These are phyloP conservation scores for Xylaria bambusicola DNA, from an alignment of 495 filamentous ascomycete species.

Conservation along the genomic window DNA sequence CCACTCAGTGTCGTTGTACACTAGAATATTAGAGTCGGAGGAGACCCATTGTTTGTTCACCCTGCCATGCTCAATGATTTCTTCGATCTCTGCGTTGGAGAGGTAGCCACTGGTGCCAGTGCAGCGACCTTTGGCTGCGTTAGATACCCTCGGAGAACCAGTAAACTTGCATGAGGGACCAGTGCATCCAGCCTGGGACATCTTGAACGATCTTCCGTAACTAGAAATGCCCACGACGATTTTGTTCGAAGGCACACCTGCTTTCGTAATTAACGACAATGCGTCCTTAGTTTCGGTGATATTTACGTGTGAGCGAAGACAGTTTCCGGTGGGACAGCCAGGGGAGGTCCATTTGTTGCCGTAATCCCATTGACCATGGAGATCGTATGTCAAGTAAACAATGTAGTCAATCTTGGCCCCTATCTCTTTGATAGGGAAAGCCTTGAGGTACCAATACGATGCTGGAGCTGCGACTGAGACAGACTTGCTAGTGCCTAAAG, in stretches of 20 bases:
- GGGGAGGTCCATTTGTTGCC: conserved; percentile 1
- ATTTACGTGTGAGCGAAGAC: conserved; percentile 47
- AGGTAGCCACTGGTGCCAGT: neutral
- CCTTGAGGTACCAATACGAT: conserved; percentile 29
- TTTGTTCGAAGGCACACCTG: conserved; percentile 44
- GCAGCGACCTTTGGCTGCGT: too few species aligned
- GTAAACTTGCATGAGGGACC: neutral
- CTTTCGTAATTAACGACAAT: conserved; percentile 54
- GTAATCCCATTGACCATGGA: conserved; percentile 24
- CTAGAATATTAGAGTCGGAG: conserved; percentile 37
- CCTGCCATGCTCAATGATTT: neutral
- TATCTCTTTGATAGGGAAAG: conserved; percentile 27
- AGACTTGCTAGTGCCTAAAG: conserved; percentile 23
- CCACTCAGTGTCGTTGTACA: conserved; percentile 47
- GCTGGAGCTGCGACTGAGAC: conserved; percentile 33
- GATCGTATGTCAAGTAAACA: conserved; percentile 37
- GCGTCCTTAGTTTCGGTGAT: conserved; percentile 43
- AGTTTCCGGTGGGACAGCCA: conserved; percentile 42
- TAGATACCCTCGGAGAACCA: too few species aligned
- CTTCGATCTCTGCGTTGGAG: neutral
- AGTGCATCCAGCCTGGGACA: conserved; percentile 29
- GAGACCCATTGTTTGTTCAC: neutral
- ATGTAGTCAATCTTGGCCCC: conserved; percentile 33
- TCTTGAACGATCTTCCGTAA: conserved; percentile 45
- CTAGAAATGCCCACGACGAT: conserved; percentile 42